phyloP scores from a whole-genome alignment of 441 rosid species.

The Mallotus repandus region DNA sequence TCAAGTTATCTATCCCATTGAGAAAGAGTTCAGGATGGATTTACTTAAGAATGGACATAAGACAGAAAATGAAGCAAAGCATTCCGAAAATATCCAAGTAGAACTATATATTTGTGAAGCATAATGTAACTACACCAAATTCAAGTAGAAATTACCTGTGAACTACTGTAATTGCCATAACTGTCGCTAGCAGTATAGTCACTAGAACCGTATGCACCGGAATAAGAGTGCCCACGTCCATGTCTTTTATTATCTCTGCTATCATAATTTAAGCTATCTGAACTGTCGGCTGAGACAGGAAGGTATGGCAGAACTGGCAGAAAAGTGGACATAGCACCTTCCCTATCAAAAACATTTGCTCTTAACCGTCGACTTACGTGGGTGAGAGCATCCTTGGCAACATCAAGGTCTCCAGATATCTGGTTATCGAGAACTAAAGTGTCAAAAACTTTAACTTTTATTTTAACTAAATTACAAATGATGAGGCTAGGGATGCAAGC shows the following conservation, averaged over 20 bases:
- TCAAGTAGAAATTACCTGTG: conserved; percentile 44
- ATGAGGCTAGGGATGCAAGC: not conserved
- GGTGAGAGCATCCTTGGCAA: conserved; percentile 91
- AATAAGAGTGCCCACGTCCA: conserved; percentile 64
- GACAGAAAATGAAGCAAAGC: not conserved
- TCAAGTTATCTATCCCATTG: not conserved
- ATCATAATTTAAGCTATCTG: conserved; percentile 55
- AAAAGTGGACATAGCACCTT: conserved; percentile 69
- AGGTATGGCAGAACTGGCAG: conserved; percentile 86
- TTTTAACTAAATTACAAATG: conserved; percentile 1
- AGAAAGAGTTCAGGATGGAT: too few species aligned
- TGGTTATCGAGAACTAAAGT: conserved; percentile 31
- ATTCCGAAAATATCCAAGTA: not conserved
- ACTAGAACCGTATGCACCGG: conserved; percentile 71
- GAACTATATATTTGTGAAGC: not conserved
- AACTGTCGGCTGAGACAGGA: conserved; percentile 64
- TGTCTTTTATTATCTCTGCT: conserved; percentile 75
- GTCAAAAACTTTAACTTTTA: not conserved
- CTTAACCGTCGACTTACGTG: conserved; percentile 77
- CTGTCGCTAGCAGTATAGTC: conserved; percentile 52
- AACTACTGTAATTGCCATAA: conserved; percentile 73
- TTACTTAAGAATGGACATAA: not conserved
- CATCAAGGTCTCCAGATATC: conserved; percentile 94
- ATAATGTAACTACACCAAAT: not conserved
- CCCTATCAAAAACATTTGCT: conserved; percentile 87